Evolutionary conservation across 2,329 filamentous ascomycete genomes (phyloP).

Genomic region (Incumbomyces lentus): DNA sequence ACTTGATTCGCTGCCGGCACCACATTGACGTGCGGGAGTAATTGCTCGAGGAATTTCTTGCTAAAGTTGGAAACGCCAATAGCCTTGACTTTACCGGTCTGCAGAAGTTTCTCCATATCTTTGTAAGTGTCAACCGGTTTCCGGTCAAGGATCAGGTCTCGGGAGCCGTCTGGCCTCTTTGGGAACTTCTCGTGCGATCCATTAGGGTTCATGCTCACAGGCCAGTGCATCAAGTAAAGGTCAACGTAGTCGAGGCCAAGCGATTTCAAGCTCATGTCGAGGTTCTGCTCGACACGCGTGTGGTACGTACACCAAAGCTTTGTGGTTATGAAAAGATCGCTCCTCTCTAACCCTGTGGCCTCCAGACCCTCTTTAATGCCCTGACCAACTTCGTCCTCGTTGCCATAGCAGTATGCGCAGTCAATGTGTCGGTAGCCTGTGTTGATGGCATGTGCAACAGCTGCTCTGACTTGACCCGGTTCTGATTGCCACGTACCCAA

Average conservation of each 20-base stretch:
- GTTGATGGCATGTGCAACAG: constrained; percentile 36
- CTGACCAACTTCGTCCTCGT: constrained; percentile 56
- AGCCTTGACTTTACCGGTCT: constrained; percentile 36
- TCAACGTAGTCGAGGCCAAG: constrained; percentile 59
- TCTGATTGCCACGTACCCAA: constrained; percentile 47
- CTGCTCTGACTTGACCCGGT: constrained; percentile 36
- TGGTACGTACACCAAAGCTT: constrained; percentile 60
- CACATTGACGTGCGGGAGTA: constrained; percentile 36
- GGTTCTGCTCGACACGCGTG: constrained; percentile 52
- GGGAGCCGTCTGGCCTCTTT: constrained; percentile 32
- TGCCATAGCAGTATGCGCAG: constrained; percentile 40
- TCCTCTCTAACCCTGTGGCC: constrained; percentile 52
- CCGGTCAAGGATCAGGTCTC: constrained; percentile 37
- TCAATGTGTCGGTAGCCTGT: constrained; percentile 31
- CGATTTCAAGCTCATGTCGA: constrained; percentile 51
- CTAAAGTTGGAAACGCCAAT: constrained; percentile 46
- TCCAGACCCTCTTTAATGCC: constrained; percentile 42
- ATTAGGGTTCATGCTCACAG: constrained; percentile 39
- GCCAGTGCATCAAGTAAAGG: constrained; percentile 61
- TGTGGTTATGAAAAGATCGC: constrained; percentile 58
- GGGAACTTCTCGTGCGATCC: constrained; percentile 37
- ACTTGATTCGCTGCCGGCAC: constrained; percentile 42
- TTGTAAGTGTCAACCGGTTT: constrained; percentile 32
- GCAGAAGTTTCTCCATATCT: constrained; percentile 38
- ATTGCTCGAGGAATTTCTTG: constrained; percentile 36